Percentiles rank a stretch among this genome's conserved stretches.
phyloP scores from a whole-genome alignment of 768 basidiomycete genomes.

The Pleurotus platypus region DNA sequence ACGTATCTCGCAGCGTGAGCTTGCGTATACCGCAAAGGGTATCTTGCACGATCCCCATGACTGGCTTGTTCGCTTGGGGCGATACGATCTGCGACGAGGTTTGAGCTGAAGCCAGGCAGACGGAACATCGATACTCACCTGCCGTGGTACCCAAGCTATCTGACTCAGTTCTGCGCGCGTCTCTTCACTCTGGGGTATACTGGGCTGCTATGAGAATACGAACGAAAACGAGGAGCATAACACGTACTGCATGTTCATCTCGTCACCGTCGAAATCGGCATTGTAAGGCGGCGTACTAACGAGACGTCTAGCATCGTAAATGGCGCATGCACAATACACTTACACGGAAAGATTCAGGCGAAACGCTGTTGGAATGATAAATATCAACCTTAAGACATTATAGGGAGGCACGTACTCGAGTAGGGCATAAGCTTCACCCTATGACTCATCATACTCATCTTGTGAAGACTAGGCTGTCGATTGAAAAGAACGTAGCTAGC shows the following conservation, averaged over 20 bases:
- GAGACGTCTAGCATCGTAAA: conserved; percentile 17
- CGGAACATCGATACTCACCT: conserved; percentile 44
- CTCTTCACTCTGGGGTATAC: conserved; percentile 97
- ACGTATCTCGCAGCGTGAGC: conserved; percentile 92
- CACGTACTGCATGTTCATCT: conserved; percentile 99
- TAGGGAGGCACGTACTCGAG: conserved; percentile 66
- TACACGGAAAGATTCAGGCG: conserved; percentile 97
- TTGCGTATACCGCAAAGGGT: conserved; percentile 97
- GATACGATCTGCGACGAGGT: conserved; percentile 78
- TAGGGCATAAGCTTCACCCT: conserved; percentile 96
- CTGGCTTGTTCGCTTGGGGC: conserved; percentile 98
- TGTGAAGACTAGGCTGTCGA: conserved; percentile 96
- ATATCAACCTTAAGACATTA: not conserved
- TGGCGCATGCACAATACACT: conserved; percentile 29
- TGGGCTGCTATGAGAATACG: conserved; percentile 26
- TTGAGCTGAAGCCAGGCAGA: not conserved
- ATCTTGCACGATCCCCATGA: conserved; percentile 99
- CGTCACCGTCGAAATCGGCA: conserved; percentile 99
- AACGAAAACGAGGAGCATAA: not conserved
- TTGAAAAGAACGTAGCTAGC: conserved; percentile 89
- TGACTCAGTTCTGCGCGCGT: conserved; percentile 97
- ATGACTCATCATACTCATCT: conserved; percentile 99
- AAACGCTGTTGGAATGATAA: conserved; percentile 60
- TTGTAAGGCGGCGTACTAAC: conserved; percentile 93
- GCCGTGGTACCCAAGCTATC: conserved; percentile 97